These are phyloP conservation scores for Chaetothyriales sp. DNA, from an alignment of 2,329 filamentous ascomycete species.

Conservation along the genomic window DNA sequence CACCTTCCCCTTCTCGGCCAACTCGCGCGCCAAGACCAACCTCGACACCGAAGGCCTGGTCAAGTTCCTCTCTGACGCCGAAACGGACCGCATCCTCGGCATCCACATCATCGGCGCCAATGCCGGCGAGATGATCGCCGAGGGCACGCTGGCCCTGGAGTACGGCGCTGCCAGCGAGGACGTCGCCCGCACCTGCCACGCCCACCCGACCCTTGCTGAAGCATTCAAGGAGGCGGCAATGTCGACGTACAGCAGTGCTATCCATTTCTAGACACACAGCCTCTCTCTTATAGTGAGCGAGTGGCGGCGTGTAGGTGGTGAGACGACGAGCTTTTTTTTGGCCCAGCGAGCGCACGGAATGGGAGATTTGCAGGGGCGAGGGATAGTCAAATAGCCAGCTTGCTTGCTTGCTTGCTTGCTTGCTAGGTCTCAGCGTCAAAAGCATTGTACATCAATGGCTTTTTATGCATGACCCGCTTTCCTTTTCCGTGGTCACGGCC, in stretches of 20 bases:
- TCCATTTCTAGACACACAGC: conserved; percentile 59
- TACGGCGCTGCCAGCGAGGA: conserved; percentile 94
- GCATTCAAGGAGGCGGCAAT: conserved; percentile 99
- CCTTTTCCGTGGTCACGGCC: too few relatives aligned
- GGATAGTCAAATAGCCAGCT: too few relatives aligned
- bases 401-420: too few relatives aligned
- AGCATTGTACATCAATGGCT: too few relatives aligned
- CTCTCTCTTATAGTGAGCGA: background rate
- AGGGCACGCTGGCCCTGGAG: conserved; percentile 86
- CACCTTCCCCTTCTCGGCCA: conserved; percentile 93
- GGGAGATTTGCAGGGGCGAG: too few relatives aligned
- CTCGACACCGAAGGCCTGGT: conserved; percentile 89
- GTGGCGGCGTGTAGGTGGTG: too few relatives aligned
- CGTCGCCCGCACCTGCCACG: conserved; percentile 87
- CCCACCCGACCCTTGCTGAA: conserved; percentile 88
- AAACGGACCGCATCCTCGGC: conserved; percentile 90
- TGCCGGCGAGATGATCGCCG: conserved; percentile 98
- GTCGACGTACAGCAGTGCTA: conserved; percentile 88
- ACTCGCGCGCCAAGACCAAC: conserved; percentile 98
- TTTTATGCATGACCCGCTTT: too few relatives aligned
- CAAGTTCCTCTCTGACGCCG: conserved; percentile 90
- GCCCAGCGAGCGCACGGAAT: too few relatives aligned
- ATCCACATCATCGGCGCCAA: conserved; percentile 94
- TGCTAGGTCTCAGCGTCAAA: too few relatives aligned
- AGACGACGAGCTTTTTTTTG: too few relatives aligned